Percentiles rank a stretch among this genome's conserved stretches.
Evolutionary conservation across 2,329 filamentous ascomycete species (phyloP).

Genomic region (Paecilomyces fulvus): DNA sequence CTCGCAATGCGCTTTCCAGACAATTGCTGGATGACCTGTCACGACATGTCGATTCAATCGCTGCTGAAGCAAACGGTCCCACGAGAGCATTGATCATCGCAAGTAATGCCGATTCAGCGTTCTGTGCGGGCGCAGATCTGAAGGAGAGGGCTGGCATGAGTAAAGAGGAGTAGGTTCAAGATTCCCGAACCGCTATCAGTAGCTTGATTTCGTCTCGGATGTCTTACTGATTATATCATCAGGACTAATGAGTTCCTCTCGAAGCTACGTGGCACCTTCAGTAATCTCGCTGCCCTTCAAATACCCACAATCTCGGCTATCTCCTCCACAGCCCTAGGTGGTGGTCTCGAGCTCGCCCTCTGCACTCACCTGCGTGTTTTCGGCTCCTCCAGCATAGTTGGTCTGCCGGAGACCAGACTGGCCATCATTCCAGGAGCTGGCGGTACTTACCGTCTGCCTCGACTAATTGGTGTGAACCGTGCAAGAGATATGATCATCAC

Average conservation of each 20-base stretch:
- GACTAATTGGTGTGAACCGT: slow-evolving; percentile 66
- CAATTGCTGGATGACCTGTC: slow-evolving; percentile 65
- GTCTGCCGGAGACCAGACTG: slow-evolving; percentile 81
- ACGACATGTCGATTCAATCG: slow-evolving; percentile 63
- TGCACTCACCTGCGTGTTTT: slow-evolving; percentile 85
- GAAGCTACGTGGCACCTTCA: slow-evolving; percentile 67
- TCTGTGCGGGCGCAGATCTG: slow-evolving; percentile 90
- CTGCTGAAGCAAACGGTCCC: slow-evolving; percentile 48
- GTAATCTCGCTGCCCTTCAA: slow-evolving; percentile 62
- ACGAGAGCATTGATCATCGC: slow-evolving; percentile 78
- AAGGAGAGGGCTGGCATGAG: slow-evolving; percentile 77
- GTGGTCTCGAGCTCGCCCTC: slow-evolving; percentile 86
- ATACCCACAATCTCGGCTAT: slow-evolving; percentile 88
- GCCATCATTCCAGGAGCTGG: slow-evolving; percentile 94
- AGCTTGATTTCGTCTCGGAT: not conserved
- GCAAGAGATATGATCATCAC: slow-evolving; percentile 90
- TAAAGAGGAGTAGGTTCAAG: slow-evolving; percentile 58
- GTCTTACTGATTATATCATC: slow-evolving; percentile 3
- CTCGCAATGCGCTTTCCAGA: slow-evolving; percentile 84
- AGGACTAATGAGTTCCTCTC: slow-evolving; percentile 74
- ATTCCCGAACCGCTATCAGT: not conserved
- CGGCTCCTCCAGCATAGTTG: slow-evolving; percentile 66
- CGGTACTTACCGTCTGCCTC: slow-evolving; percentile 79
- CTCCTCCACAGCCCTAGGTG: slow-evolving; percentile 77
- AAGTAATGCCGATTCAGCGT: slow-evolving; percentile 75